A percentile compares a stretch with the other conserved stretches of the same genome.
phyloP scores from a whole-genome alignment of 208 protist species.

The Acanthamoeba healyi region DNA sequence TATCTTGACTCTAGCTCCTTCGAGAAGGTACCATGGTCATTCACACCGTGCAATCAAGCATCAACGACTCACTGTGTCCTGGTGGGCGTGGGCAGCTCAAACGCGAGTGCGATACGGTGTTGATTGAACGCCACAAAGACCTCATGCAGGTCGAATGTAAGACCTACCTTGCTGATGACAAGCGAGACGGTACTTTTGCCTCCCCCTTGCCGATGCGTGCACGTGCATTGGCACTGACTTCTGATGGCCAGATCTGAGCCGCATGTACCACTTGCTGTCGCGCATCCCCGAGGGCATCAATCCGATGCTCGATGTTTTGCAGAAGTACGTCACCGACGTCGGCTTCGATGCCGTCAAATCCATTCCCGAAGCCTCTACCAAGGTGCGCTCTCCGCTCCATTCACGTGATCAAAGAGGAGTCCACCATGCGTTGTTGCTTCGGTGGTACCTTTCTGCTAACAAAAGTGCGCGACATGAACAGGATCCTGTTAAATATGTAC shows the following conservation, averaged over 20 bases:
- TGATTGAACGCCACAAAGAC: constrained; percentile 54
- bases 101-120: constrained; percentile 7
- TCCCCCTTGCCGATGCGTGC: not conserved
- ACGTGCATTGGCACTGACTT: too few species aligned
- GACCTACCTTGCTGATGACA: constrained; percentile 84
- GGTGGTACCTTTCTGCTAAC: not conserved
- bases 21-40: not conserved
- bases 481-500: constrained; percentile 86
- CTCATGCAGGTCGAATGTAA: constrained; percentile 81
- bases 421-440: too few species aligned
- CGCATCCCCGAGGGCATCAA: constrained; percentile 84
- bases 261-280: constrained; percentile 87
- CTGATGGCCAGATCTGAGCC: constrained; percentile 78
- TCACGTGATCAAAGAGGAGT: too few species aligned
- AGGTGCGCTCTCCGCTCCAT: not conserved
- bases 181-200: constrained; percentile 58
- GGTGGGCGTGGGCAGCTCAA: not conserved
- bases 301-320: constrained; percentile 76
- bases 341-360: constrained; percentile 81
- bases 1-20: constrained; percentile 80
- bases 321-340: constrained; percentile 85
- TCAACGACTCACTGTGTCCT: not conserved
- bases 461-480: constrained; percentile 4
- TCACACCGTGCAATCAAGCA: too few species aligned
- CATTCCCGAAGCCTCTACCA: constrained; percentile 60